Evolutionary conservation across 2,329 filamentous ascomycete species (phyloP), one percentile per base, ranked within the genome.

Genomic region (Colletotrichum shisoi): DNA sequence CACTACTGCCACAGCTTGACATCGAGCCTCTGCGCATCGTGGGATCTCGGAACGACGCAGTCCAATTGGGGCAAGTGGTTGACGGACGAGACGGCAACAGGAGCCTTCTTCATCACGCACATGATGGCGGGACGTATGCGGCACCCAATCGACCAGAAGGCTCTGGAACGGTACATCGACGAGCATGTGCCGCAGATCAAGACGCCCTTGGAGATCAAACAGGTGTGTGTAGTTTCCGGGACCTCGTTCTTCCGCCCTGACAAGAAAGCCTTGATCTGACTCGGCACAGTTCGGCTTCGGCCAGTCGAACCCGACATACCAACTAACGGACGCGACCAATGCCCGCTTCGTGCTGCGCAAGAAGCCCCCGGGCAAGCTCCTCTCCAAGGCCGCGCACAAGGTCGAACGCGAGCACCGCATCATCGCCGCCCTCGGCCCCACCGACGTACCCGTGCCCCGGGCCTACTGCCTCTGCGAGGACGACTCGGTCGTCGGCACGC

Each of bases 241-340:
- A 5, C 66, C 42, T 69, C 60, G 24, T 21, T n/a, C 13, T 31
- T 2, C 27, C 6, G 8, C 2, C 24, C 21, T 21, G 21, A 21
- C 21, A 21, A 21, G 21, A 21, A 21, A 21, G 27, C 7, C 27
- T 31, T 8, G 0, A 31, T 31, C 27, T 31, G 7, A 31, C 27
- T 31, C 27, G 7, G 34, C 11, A 34, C 74, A 98, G 92, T 99
- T 98, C 77, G 93, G 94, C 73, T 98, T 96, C 77, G 95, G 95
- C 68, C 95, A 98, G 81, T 97, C 93, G 66, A 99, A 98, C 77
- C 95, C 95, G 51, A 99, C 95, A 2, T 99, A 98, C 81, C 92
- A 94, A 74, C 84, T 98, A 74, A 96, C 89, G 17, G 89, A 89
- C 59, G 83, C 87, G 71, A 84, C 88, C 75, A 87, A 89, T 58